These are phyloP conservation scores for Alloteropsis semialata DNA, from an alignment of 176 grass and related monocot genomes.

Conservation along the genomic window DNA sequence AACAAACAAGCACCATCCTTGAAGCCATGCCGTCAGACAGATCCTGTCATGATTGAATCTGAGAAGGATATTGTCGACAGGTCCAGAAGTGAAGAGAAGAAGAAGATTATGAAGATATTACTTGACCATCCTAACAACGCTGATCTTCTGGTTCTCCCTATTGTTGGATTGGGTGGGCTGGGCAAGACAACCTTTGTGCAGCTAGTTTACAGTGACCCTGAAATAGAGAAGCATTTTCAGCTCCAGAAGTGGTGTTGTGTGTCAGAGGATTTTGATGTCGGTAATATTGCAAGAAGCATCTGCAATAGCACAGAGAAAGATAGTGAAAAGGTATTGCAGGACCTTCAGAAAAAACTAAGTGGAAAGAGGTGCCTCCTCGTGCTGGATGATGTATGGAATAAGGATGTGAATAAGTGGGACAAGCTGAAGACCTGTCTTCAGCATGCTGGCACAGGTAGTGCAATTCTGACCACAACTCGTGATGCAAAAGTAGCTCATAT, in stretches of 20 bases:
- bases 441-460: neutral
- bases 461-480: neutral
- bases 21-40: neutral
- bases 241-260: neutral
- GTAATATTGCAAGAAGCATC: neutral
- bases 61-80: neutral
- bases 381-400: neutral
- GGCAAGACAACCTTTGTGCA: neutral
- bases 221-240: neutral
- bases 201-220: neutral
- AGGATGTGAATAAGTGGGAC: neutral
- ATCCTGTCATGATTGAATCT: neutral
- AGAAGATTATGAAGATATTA: constrained; percentile 20
- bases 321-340: neutral
- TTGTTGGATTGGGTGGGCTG: neutral
- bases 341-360: neutral
- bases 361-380: neutral
- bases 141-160: neutral
- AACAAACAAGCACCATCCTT: neutral
- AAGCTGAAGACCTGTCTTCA: neutral
- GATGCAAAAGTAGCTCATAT: neutral
- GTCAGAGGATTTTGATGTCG: neutral
- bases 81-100: constrained; percentile 26
- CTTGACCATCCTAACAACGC: neutral
- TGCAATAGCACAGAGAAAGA: neutral